Evolutionary conservation across 2,329 filamentous ascomycete genomes (phyloP).

Genomic region (Elsinoe australis): DNA sequence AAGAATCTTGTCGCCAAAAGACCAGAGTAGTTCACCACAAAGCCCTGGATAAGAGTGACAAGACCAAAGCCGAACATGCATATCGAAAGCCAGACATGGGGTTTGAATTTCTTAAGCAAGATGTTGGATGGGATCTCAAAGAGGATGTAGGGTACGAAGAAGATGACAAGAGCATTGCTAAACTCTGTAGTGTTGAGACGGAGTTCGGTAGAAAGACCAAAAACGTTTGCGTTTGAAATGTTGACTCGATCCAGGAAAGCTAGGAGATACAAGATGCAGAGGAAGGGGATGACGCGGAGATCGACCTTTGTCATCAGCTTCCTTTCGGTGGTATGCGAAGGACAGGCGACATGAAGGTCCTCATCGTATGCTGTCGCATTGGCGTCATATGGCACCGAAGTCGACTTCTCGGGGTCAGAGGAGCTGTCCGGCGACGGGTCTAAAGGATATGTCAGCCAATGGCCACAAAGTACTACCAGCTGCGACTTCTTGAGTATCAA

Average conservation of each 20-base stretch:
- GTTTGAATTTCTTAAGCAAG: conserved; percentile 45
- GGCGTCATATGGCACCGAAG: conserved; percentile 18
- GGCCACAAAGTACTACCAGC: too few relatives aligned
- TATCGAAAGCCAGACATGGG: conserved; percentile 44
- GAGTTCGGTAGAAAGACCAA: conserved; percentile 41
- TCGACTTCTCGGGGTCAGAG: conserved; percentile 13
- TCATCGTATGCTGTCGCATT: conserved; percentile 30
- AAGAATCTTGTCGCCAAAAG: conserved; percentile 76
- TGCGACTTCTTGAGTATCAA: too few relatives aligned
- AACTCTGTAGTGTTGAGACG: conserved; percentile 39
- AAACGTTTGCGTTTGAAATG: conserved; percentile 47
- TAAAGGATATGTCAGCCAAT: background rate
- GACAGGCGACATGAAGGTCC: conserved; percentile 36
- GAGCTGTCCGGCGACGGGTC: conserved; percentile 11
- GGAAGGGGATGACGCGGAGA: conserved; percentile 42
- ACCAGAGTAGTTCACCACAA: conserved; percentile 69
- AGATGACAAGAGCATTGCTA: conserved; percentile 47
- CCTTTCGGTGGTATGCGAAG: conserved; percentile 43
- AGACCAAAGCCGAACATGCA: conserved; percentile 85
- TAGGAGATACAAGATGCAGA: conserved; percentile 46
- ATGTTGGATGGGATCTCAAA: conserved; percentile 49
- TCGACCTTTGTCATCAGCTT: conserved; percentile 41
- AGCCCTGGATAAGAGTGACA: conserved; percentile 64
- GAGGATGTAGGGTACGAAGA: conserved; percentile 48
- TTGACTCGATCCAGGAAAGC: conserved; percentile 46